Conservation (phyloP, 1,284 basidiomycete genomes). For the Bondarzewia mesenterica region DNA sequence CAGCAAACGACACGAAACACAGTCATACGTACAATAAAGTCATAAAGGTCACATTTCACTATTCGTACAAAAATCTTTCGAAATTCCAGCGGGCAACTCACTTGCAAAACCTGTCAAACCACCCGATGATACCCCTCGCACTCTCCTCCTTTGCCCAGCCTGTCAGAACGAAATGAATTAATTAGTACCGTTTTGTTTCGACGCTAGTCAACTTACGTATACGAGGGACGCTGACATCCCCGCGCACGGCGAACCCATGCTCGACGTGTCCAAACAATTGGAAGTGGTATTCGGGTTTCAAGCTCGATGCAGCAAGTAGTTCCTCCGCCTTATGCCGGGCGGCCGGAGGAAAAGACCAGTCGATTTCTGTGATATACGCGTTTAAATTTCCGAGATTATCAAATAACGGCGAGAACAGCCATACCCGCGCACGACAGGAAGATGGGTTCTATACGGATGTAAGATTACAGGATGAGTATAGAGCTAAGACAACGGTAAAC, state of each 20-base stretch:
- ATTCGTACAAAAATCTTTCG: not conserved
- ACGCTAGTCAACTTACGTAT: not conserved
- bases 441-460: not conserved
- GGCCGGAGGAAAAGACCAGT: not conserved
- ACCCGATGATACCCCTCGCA: conserved; percentile 34
- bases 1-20: no score
- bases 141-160: conserved; percentile 58
- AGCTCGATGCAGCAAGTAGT: conserved; percentile 26
- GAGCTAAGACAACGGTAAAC: not conserved
- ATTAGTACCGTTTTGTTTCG: not conserved
- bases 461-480: not conserved
- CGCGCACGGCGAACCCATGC: conserved; percentile 38
- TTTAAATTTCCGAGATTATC: not conserved
- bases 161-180: conserved; percentile 13
- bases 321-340: conserved; percentile 15
- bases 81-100: not conserved
- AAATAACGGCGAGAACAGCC: not conserved
- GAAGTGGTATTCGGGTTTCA: conserved; percentile 34
- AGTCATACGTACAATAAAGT: not conserved
- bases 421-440: not conserved
- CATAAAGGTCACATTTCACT: not conserved
- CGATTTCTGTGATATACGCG: not conserved
- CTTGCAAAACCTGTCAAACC: conserved; percentile 35
- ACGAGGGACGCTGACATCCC: conserved; percentile 20
- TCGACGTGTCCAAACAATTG: conserved; percentile 41